Evolutionary conservation across 2,329 filamentous ascomycete species (phyloP), one percentile per base, ranked within the genome.

Genomic region (Phialemonium atrogriseum): DNA sequence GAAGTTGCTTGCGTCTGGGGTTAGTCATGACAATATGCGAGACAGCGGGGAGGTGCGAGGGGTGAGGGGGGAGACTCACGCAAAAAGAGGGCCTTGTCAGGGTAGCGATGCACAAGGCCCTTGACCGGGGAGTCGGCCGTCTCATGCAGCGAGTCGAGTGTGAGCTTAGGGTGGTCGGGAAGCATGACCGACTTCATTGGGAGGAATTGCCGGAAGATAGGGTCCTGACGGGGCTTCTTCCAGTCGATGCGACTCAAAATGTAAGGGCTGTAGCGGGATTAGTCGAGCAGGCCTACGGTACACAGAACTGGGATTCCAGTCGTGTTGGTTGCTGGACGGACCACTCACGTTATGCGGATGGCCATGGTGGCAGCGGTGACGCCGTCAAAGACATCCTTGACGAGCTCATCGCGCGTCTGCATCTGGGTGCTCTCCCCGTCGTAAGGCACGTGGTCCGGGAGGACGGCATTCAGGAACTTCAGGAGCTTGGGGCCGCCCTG

Each of bases 51-150:
- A n/a, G n/a, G n/a, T n/a, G n/a, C n/a, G 24, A 11, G 17, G 13
- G 13, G 5, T 11, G 20, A 16, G 15, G 27, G 28, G 12, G 7
- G 19, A n/a, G 7, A 42, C 62, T 49, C 52, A 77, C 73, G 65
- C 18, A 80, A 54, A 33, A 80, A 77, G 5, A 80, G 50, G 3
- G 68, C 74, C 49, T 75, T 77, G 37, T 78, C 73, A 0, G 66
- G 66, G 46, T 81, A 80, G n/a, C 75, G 62, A 47, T 79, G 74
- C 3, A 80, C 71, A 3, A 80, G 50, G 0, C 71, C 73, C 11
- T 60, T 55, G 3, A 77, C 70, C 0, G 70, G 69, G 6, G 64
- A 70, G 41, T 79, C 72, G 4, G 55, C 52, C 17, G 57, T 55
- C 54, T 80, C 75, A 26, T 71, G 58, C n/a, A 80, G 52, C 1